These are phyloP conservation scores for Ammopiptanthus mongolicus DNA, from an alignment of 306 rosid species.

Conservation along the genomic window DNA sequence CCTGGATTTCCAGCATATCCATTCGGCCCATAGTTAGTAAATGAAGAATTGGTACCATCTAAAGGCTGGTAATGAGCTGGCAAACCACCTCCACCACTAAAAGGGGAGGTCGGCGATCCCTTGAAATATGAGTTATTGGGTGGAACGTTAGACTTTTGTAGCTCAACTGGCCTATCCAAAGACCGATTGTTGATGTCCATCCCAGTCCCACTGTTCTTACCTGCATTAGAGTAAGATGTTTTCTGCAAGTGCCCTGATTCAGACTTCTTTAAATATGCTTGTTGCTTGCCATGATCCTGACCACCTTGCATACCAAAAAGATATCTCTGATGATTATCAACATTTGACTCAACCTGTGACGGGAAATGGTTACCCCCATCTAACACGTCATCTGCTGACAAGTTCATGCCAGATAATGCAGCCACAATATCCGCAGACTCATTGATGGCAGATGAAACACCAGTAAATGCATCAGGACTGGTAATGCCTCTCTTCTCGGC, in stretches of 20 bases:
- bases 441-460: slow-evolving; percentile 54
- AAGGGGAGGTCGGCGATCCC: slow-evolving; percentile 57
- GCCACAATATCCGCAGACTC: slow-evolving; percentile 72
- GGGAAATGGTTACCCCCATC: slow-evolving; percentile 55
- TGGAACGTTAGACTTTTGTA: slow-evolving; percentile 46
- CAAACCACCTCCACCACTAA: slow-evolving; percentile 55
- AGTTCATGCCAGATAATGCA: slow-evolving; percentile 74
- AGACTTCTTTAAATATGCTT: slow-evolving; percentile 57
- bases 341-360: slow-evolving; percentile 63
- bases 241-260: slow-evolving; percentile 57
- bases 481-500: slow-evolving; percentile 67
- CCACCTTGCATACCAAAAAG: slow-evolving; percentile 76
- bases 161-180: slow-evolving; percentile 54
- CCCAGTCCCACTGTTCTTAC: slow-evolving; percentile 47
- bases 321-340: slow-evolving; percentile 55
- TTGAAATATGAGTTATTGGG: slow-evolving; percentile 47
- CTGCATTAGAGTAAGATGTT: slow-evolving; percentile 43
- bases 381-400: slow-evolving; percentile 52
- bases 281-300: slow-evolving; percentile 66
- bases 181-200: slow-evolving; percentile 37
- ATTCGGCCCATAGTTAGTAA: slow-evolving; percentile 56
- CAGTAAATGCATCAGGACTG: slow-evolving; percentile 59
- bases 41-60: slow-evolving; percentile 60
- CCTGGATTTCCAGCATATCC: slow-evolving; percentile 76
- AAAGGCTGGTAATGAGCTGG: slow-evolving; percentile 61